These are phyloP conservation scores for Bathelium albidoporum DNA, from an alignment of 495 filamentous ascomycete species.

Conservation along the genomic window DNA sequence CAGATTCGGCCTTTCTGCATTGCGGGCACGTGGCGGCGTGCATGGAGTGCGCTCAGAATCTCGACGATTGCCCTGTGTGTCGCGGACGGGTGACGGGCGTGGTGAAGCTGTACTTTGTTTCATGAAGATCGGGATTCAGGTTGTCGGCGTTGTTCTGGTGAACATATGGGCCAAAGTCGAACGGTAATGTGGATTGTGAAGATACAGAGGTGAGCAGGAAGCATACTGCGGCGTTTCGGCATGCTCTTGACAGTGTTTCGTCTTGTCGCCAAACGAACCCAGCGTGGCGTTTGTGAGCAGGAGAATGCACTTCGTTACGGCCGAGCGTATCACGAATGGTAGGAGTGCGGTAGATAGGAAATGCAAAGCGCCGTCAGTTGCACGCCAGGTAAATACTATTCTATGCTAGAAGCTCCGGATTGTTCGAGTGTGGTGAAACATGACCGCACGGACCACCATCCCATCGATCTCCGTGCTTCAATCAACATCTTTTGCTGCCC, in stretches of 20 bases:
- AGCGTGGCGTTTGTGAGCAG: not conserved
- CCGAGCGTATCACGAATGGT: no score
- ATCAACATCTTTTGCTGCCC: not conserved
- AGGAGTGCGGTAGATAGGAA: not conserved
- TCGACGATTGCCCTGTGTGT: slow-evolving; percentile 58
- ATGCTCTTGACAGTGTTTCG: no score
- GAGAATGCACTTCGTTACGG: not conserved
- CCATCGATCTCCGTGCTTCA: not conserved
- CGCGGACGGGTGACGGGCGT: slow-evolving; percentile 48
- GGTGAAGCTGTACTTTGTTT: slow-evolving; percentile 41
- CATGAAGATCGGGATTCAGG: not conserved
- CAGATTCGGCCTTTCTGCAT: slow-evolving; percentile 53
- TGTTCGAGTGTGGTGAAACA: no score
- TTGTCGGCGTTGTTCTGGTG: not conserved
- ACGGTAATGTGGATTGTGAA: not conserved
- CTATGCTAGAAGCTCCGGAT: no score
- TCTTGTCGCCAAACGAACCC: not conserved
- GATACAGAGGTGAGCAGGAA: not conserved
- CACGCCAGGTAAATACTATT: no score
- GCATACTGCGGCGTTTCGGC: not conserved
- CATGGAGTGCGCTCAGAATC: slow-evolving; percentile 48
- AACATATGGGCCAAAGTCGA: not conserved
- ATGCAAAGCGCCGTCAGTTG: no score
- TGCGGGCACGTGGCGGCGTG: slow-evolving; percentile 60
- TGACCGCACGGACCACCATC: no score